Conservation (phyloP, 2,329 filamentous ascomycete species). For the Biscogniauxia sp. region DNA sequence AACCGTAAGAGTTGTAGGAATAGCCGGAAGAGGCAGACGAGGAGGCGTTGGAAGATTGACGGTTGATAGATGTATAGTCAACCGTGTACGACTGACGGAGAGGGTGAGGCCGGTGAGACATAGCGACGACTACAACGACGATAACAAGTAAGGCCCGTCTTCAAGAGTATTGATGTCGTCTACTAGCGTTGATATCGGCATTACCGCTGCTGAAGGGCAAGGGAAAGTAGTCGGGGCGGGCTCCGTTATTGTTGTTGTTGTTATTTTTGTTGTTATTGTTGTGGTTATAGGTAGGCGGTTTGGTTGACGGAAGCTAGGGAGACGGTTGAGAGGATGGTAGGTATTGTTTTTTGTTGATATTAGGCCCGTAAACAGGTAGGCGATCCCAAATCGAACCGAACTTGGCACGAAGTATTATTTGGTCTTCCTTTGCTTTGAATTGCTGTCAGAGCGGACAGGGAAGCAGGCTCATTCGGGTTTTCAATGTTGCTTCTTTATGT, state of each 20-base stretch:
- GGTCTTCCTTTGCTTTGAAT: neutral
- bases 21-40: conserved; percentile 70
- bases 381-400: conserved; percentile 3
- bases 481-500: no score
- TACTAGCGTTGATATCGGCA: conserved; percentile 27
- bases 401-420: neutral
- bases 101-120: conserved; percentile 58
- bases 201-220: conserved; percentile 31
- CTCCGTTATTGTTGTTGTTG: neutral
- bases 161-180: conserved; percentile 24
- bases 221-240: conserved; percentile 3
- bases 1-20: conserved; percentile 49
- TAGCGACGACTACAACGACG: conserved; percentile 34
- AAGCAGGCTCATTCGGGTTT: conserved; percentile 2
- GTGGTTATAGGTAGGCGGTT: no score
- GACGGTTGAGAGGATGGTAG: no score
- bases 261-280: no score
- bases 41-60: conserved; percentile 68
- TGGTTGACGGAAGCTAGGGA: no score
- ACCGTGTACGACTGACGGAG: conserved; percentile 51
- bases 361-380: neutral
- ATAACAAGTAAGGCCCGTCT: conserved; percentile 20
- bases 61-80: conserved; percentile 45
- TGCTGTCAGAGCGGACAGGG: conserved; percentile 6
- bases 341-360: neutral